Conservation (phyloP, 1,284 basidiomycete species). For the Trichosporon coremiiforme region DNA sequence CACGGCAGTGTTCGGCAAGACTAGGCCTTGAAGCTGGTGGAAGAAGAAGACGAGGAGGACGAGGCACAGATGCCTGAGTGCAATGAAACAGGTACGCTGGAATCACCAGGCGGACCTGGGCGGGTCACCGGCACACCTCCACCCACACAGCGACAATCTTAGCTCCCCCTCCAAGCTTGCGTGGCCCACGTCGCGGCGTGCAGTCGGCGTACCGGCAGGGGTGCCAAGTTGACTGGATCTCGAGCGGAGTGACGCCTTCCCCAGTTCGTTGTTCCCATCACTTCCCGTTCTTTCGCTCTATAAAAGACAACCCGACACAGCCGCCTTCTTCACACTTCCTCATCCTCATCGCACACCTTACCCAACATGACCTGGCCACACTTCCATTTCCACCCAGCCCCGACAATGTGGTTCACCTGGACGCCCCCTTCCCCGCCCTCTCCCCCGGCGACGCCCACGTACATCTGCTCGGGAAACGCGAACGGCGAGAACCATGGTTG, state of each 20-base stretch:
- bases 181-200: background rate
- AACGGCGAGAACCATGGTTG: background rate
- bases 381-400: background rate
- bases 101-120: background rate
- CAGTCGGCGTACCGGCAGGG: background rate
- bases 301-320: background rate
- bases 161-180: background rate
- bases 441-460: background rate
- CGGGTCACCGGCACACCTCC: background rate
- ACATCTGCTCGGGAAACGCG: background rate
- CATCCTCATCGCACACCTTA: background rate
- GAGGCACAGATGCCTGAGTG: background rate
- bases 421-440: background rate
- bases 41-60: background rate
- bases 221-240: background rate
- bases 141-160: background rate
- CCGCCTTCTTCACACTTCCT: background rate
- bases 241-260: background rate
- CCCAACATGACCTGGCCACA: background rate
- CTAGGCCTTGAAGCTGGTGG: background rate
- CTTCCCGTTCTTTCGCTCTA: background rate
- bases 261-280: background rate
- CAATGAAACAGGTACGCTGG: constrained; percentile 4
- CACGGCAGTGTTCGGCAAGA: background rate
- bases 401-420: background rate